phyloP scores from a whole-genome alignment of 306 rosid species.

The Dryas octopetala region DNA sequence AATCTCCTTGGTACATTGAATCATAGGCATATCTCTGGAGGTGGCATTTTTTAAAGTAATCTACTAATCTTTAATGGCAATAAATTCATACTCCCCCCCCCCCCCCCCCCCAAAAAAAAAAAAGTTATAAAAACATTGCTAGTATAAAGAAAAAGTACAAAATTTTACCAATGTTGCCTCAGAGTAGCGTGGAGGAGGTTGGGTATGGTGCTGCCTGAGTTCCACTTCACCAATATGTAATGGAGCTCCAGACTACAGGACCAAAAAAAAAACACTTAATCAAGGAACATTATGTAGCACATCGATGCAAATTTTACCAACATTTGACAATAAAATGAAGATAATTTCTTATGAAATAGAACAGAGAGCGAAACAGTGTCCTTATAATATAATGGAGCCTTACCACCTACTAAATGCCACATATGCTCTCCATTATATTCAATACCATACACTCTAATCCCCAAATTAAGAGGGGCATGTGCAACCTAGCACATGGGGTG shows the following conservation, averaged over 20 bases:
- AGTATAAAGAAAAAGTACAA: slow-evolving; percentile 11
- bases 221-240: slow-evolving; percentile 51
- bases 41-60: background rate
- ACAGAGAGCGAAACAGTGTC: background rate
- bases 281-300: slow-evolving; percentile 2
- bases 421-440: background rate
- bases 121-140: background rate
- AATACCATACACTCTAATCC: background rate
- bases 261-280: slow-evolving; percentile 37
- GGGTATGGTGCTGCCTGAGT: slow-evolving; percentile 72
- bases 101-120: no score
- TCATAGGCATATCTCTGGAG: background rate
- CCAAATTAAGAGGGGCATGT: background rate
- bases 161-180: slow-evolving; percentile 80
- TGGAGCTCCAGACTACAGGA: slow-evolving; percentile 58
- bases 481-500: background rate
- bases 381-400: background rate
- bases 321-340: background rate
- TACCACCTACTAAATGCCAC: background rate
- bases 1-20: background rate
- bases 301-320: slow-evolving; percentile 19
- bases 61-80: background rate
- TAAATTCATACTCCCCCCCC: background rate
- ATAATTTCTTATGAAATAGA: background rate
- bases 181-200: slow-evolving; percentile 81